These are phyloP conservation scores for Haematococcus lacustris DNA, from an alignment of 139 green algal species.

Conservation along the genomic window DNA sequence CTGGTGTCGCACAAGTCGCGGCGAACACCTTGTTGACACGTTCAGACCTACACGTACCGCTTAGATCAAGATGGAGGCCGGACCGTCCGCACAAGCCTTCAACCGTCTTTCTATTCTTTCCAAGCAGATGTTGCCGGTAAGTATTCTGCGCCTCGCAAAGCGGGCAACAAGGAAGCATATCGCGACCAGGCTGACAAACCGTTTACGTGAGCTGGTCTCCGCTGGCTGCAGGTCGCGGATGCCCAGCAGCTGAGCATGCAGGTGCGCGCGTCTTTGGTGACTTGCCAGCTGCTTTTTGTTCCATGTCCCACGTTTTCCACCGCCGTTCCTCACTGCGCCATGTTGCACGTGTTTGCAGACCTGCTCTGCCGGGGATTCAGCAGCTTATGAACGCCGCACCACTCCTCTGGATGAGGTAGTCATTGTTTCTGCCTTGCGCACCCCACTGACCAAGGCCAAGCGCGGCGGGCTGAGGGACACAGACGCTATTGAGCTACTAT, in stretches of 20 bases:
- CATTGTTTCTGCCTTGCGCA: slow-evolving; percentile 82
- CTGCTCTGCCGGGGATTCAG: slow-evolving; percentile 76
- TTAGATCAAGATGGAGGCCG: no score
- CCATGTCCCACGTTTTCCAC: not conserved
- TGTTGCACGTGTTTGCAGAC: slow-evolving; percentile 23
- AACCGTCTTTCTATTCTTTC: no score
- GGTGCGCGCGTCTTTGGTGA: not conserved
- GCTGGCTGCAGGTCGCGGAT: no score
- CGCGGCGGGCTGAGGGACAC: slow-evolving; percentile 88
- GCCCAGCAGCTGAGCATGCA: not conserved
- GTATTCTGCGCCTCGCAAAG: no score
- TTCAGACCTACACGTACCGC: no score
- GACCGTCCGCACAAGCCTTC: no score
- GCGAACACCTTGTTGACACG: no score
- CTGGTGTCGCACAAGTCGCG: no score
- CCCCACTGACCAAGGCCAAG: slow-evolving; percentile 83
- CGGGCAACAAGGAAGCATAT: no score
- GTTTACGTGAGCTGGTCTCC: no score
- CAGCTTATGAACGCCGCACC: slow-evolving; percentile 60
- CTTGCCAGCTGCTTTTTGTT: not conserved
- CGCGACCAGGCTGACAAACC: no score
- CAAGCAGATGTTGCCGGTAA: no score
- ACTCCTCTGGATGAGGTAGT: slow-evolving; percentile 77
- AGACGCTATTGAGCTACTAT: slow-evolving; percentile 82
- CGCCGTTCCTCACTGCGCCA: not conserved